Conservation (phyloP, 805 yeast genomes). For the Candida nanaspora region DNA sequence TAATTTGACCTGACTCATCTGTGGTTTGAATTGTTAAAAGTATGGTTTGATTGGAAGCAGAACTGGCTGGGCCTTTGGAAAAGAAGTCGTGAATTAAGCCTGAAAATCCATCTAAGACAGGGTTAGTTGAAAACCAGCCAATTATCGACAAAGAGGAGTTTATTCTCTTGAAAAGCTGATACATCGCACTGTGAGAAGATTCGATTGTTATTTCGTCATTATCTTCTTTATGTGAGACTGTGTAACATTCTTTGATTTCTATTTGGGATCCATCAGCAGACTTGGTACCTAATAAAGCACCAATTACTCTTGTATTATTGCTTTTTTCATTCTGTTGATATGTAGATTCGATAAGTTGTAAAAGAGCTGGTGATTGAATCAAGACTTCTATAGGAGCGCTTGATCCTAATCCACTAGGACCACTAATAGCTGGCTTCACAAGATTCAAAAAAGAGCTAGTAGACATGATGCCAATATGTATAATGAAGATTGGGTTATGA, state of each 20-base stretch:
- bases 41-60: slow-evolving; percentile 70
- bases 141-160: slow-evolving; percentile 72
- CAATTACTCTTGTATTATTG: slow-evolving; percentile 60
- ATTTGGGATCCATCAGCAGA: slow-evolving; percentile 77
- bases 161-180: slow-evolving; percentile 64
- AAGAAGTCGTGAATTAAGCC: slow-evolving; percentile 79
- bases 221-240: slow-evolving; percentile 73
- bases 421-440: slow-evolving; percentile 40
- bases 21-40: slow-evolving; percentile 66
- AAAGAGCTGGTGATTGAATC: slow-evolving; percentile 63
- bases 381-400: slow-evolving; percentile 42
- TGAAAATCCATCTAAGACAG: slow-evolving; percentile 59
- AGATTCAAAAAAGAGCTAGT: slow-evolving; percentile 24
- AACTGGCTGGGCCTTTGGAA: slow-evolving; percentile 59
- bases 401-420: slow-evolving; percentile 25
- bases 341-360: slow-evolving; percentile 69
- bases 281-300: slow-evolving; percentile 74
- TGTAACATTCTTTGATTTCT: slow-evolving; percentile 67
- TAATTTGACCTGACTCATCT: slow-evolving; percentile 39
- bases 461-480: no score
- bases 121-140: slow-evolving; percentile 74
- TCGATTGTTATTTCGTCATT: slow-evolving; percentile 74
- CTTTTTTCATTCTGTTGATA: slow-evolving; percentile 40
- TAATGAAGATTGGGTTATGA: no score
- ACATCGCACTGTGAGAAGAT: slow-evolving; percentile 66